A percentile compares a stretch with the other conserved stretches of the same genome.
Evolutionary conservation across 2,329 filamentous ascomycete species (phyloP).

Genomic region (Dothidotthia symphoricarpi): DNA sequence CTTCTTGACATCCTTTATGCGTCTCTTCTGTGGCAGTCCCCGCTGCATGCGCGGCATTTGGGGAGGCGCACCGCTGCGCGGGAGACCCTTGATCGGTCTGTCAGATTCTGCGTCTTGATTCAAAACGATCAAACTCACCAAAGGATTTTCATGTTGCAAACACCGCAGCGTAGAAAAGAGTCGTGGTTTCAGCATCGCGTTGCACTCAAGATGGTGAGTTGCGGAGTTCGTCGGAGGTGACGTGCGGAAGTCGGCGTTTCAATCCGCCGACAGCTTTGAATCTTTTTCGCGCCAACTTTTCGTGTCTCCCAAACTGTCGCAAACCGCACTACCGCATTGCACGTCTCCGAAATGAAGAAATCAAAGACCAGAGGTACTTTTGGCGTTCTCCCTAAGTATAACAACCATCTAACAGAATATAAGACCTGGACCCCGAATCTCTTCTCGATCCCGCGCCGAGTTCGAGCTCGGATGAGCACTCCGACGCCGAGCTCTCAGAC

Average conservation of each 20-base stretch:
- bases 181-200: constrained; percentile 45
- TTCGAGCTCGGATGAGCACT: constrained; percentile 58
- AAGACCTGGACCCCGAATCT: constrained; percentile 83
- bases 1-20: constrained; percentile 81
- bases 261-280: constrained; percentile 18
- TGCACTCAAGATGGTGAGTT: too few species aligned
- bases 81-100: too few species aligned
- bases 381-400: too few species aligned
- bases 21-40: constrained; percentile 75
- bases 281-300: constrained; percentile 35
- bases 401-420: too few species aligned
- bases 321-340: constrained; percentile 4
- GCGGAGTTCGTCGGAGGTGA: constrained; percentile 28
- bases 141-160: constrained; percentile 78
- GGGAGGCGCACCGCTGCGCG: constrained; percentile 66
- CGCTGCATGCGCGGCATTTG: constrained; percentile 73
- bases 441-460: constrained; percentile 56
- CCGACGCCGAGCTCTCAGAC: constrained; percentile 48
- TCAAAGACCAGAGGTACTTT: constrained; percentile 36
- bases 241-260: constrained; percentile 15
- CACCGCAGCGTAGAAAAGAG: constrained; percentile 54
- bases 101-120: too few species aligned
- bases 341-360: constrained; percentile 26
- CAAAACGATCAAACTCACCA: constrained; percentile 61
- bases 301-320: too few species aligned